A percentile compares a stretch with the other conserved stretches of the same genome.
Evolutionary conservation across 1,284 basidiomycete genomes (phyloP).

Genomic region (Puccinia novopanici): DNA sequence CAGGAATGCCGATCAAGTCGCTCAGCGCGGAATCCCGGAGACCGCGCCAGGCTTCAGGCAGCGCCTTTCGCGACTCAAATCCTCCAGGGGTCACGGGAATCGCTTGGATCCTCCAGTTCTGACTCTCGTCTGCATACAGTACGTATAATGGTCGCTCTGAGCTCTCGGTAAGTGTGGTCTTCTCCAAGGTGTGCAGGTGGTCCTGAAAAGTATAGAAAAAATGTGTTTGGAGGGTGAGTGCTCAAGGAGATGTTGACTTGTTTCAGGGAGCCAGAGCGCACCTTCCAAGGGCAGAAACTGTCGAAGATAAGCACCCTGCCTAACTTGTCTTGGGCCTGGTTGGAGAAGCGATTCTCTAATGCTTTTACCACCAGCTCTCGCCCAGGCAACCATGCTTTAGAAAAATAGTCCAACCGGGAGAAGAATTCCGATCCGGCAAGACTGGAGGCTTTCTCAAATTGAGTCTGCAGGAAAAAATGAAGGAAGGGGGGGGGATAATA

Average conservation of each 20-base stretch:
- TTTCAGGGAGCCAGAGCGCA: conserved; percentile 56
- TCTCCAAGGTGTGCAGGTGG: conserved; percentile 35
- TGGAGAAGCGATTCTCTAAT: conserved; percentile 67
- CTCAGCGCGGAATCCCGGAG: conserved; percentile 80
- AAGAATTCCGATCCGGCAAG: conserved; percentile 87
- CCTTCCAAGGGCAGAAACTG: conserved; percentile 84
- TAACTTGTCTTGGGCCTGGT: conserved; percentile 65
- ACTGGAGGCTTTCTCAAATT: conserved; percentile 76
- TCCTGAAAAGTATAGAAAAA: conserved; percentile 17
- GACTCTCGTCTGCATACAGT: conserved; percentile 67
- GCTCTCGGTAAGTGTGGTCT: conserved; percentile 52
- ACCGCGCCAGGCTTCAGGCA: conserved; percentile 91
- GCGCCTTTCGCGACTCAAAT: conserved; percentile 85
- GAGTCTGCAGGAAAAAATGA: conserved; percentile 62
- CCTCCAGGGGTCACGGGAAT: conserved; percentile 79
- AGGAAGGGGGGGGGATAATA: background rate
- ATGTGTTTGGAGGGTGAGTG: background rate
- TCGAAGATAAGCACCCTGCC: conserved; percentile 82
- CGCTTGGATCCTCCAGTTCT: conserved; percentile 90
- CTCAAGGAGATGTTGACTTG: background rate
- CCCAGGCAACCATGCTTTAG: conserved; percentile 88
- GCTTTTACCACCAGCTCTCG: conserved; percentile 75
- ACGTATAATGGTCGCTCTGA: conserved; percentile 77
- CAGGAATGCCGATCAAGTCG: conserved; percentile 71
- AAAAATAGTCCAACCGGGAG: conserved; percentile 76